Conservation (phyloP, 495 filamentous ascomycete genomes). For the Lepidopterella palustris region DNA sequence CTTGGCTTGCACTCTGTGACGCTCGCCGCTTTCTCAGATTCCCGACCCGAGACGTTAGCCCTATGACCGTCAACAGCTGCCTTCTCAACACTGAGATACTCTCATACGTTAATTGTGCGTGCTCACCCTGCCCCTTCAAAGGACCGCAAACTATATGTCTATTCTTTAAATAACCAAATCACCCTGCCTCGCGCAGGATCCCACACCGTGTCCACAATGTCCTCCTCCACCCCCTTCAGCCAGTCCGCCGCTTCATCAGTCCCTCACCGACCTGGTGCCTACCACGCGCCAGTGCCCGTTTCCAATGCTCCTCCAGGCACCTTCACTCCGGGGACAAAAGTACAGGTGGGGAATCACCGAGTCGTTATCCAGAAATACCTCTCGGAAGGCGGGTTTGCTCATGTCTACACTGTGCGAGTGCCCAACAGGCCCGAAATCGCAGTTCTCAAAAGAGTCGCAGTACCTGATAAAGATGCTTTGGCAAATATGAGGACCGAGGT, state of each 20-base stretch:
- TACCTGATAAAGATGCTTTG: slow-evolving; percentile 88
- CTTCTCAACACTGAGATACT: background rate
- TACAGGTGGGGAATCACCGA: slow-evolving; percentile 86
- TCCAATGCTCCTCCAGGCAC: slow-evolving; percentile 72
- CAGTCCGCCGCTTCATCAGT: slow-evolving; percentile 22
- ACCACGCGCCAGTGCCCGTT: slow-evolving; percentile 35
- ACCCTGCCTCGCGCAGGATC: slow-evolving; percentile 24
- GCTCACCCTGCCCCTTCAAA: background rate
- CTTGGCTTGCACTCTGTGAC: background rate
- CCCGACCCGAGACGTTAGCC: background rate
- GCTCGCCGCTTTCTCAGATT: background rate
- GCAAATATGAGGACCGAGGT: slow-evolving; percentile 97
- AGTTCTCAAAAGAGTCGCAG: slow-evolving; percentile 94
- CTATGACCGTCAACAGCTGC: slow-evolving; percentile 5
- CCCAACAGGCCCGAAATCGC: slow-evolving; percentile 69
- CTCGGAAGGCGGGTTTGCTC: slow-evolving; percentile 95
- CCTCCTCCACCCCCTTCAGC: slow-evolving; percentile 26
- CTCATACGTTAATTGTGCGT: background rate
- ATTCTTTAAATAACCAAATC: slow-evolving; percentile 6
- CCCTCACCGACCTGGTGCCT: slow-evolving; percentile 26
- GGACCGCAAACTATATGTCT: slow-evolving; percentile 17
- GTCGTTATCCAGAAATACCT: slow-evolving; percentile 98
- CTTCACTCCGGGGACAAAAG: slow-evolving; percentile 87
- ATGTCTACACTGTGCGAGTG: slow-evolving; percentile 92
- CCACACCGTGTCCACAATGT: slow-evolving; percentile 24